Base-by-base conservation (phyloP, 345 rosid genomes). In the Eucalyptus decipiens region DNA sequence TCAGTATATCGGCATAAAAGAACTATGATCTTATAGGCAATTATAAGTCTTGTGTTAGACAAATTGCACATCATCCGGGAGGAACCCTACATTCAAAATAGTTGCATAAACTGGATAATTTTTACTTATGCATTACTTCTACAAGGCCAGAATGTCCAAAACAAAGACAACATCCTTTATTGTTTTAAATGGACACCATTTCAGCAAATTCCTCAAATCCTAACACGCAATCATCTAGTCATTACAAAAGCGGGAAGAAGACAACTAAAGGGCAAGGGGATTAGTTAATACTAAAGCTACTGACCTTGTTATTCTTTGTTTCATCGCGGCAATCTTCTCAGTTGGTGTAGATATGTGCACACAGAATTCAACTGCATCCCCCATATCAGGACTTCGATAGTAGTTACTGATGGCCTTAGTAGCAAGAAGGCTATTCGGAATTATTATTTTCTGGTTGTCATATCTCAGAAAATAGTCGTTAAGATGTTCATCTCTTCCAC, bases 401-500 rank as follows among this genome's bases (percentile, higher is more conserved):
- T 87, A 91, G 90, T 93, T 93, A 21, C 92, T 48, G 28, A 93
- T 93, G 89, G 93, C 37, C 67, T 92, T 93, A 10, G 92, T 91
- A 37, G 93, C 93, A 83, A 93, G 93, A 50, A 90, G 90, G 24
- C 92, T 90, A 88, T 93, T 93, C 2, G 93, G 86, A 10, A 87
- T 90, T 54, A 91, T 85, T 60, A 93, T 89, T 92, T 90, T 93
- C 88, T 86, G 91, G 80, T 93, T 92, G 87, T 93, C 93, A 54
- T 30, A 89, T 87, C 91, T 92, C 42, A 93, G 76, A 87, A 93
- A 43, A 93, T 88, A 12, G 93, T 93, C 21, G 94, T 92, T 76
- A 92, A 80, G 34, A 92, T 92, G 92, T 93, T 92, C 93, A 93
- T 93, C 89, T 93, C 93, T 88, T 93, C 94, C 28, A 93, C 94